Conservation (phyloP, 2,329 filamentous ascomycete genomes). For the Trichoderma arundinaceum region DNA sequence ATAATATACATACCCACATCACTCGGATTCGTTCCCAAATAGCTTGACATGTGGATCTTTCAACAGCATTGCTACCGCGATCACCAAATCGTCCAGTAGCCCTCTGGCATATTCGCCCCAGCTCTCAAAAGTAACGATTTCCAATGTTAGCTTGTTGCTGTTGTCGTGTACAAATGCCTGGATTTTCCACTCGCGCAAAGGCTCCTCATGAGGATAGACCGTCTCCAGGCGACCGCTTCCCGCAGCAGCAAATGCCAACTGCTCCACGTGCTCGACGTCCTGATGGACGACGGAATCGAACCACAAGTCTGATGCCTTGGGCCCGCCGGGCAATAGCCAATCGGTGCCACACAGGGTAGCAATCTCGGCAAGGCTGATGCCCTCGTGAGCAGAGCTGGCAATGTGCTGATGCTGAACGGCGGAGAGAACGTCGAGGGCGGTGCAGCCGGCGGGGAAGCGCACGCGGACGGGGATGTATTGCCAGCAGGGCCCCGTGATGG, state of each 20-base stretch:
- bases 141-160: constrained; percentile 58
- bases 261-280: constrained; percentile 66
- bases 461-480: constrained; percentile 70
- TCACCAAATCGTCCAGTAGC: constrained; percentile 57
- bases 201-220: constrained; percentile 63
- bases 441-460: constrained; percentile 57
- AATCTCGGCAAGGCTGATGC: constrained; percentile 61
- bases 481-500: constrained; percentile 68
- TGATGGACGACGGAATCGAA: constrained; percentile 65
- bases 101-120: constrained; percentile 59
- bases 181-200: constrained; percentile 63
- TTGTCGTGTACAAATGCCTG: constrained; percentile 59
- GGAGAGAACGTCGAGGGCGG: constrained; percentile 55
- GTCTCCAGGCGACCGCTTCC: constrained; percentile 56
- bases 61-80: constrained; percentile 35
- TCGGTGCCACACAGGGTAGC: constrained; percentile 51
- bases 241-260: constrained; percentile 48
- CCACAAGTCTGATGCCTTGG: constrained; percentile 43
- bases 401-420: constrained; percentile 64
- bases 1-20: constrained; percentile 5
- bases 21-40: constrained; percentile 30
- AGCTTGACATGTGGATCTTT: constrained; percentile 31
- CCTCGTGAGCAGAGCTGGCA: constrained; percentile 60
- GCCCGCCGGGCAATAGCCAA: constrained; percentile 42
- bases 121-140: constrained; percentile 64